Percentiles rank a stretch among this genome's conserved stretches.
Conservation (phyloP, 2,329 filamentous ascomycete species). For the Lecanoromycetidae sp. region DNA sequence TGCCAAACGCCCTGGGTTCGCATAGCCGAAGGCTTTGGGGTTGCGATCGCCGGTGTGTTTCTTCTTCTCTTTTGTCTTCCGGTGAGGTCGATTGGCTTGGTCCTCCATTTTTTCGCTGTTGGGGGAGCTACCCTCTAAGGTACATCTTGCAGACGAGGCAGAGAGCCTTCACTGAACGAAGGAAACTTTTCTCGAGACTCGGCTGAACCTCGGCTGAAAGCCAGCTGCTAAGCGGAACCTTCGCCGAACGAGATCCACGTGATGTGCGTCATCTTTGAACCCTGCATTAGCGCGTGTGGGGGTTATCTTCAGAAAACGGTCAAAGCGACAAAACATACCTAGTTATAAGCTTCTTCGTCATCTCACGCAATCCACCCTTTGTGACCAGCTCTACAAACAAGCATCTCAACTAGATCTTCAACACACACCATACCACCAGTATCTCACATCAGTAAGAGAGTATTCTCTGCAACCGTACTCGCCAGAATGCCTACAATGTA, state of each 20-base stretch:
- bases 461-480: background rate
- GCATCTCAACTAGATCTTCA: background rate
- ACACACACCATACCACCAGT: background rate
- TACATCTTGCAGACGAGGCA: background rate
- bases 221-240: background rate
- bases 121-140: background rate
- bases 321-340: slow-evolving; percentile 2
- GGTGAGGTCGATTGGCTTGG: slow-evolving; percentile 74
- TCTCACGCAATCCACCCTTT: background rate
- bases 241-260: background rate
- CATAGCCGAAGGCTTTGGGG: slow-evolving; percentile 80
- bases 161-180: background rate
- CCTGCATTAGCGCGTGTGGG: slow-evolving; percentile 8
- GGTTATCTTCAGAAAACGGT: slow-evolving; percentile 4
- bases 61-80: slow-evolving; percentile 83
- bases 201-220: background rate
- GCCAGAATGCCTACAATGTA: slow-evolving; percentile 17
- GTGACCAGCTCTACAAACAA: background rate
- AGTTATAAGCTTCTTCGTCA: background rate
- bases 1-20: slow-evolving; percentile 67
- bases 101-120: slow-evolving; percentile 50
- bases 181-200: background rate
- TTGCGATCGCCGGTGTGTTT: slow-evolving; percentile 61
- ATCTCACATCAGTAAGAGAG: background rate
- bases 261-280: slow-evolving; percentile 6